Evolutionary conservation across 306 rosid genomes (phyloP), one percentile per base, ranked within the genome.

Genomic region (Astragalus membranaceus): DNA sequence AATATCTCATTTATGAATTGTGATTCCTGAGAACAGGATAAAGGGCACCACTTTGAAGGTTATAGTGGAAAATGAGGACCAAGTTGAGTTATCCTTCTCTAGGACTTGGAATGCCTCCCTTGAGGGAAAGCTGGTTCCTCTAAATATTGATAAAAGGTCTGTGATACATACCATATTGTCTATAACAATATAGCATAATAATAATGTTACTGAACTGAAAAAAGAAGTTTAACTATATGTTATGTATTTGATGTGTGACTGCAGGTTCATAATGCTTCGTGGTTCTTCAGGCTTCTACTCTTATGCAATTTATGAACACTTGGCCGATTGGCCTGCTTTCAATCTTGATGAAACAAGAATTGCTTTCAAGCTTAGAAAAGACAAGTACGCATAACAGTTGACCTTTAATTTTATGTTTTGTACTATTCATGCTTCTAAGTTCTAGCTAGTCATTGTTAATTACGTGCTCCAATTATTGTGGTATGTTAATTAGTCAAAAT

Each of bases 281-380:
- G 94, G 92, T 17, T 81, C 76, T 1, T 94, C 97, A 1, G 98
- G 98, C 49, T 87, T 94, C 80, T 94, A 94, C 80, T 43, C 96
- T 2, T 94, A 94, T 20, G 98, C 92, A 68, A 85, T 94, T 54
- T 94, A 88, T 64, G 98, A 94, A 59, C 98, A 94, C 81, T 74
- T 81, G 17, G 41, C 50, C 71, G 90, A 84, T 0, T 94, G 98
- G 97, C 96, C 97, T 30, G 95, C 82, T 62, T 90, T 94, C 77
- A 73, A 48, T 79, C 83, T 94, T 26, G 95, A 35, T 41, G 92
- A 94, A 81, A 90, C 98, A 69, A 90, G 98, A 79, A 79, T 88
- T 61, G 95, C 88, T 29, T 94, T 94, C 88, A 94, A 94, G 85
- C 98, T 86, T 48, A 81, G 97, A 77, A 94, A 89, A 84, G 97